Percentiles rank a stretch among this genome's conserved stretches.
These are phyloP conservation scores for Malus asiatica DNA, from an alignment of 306 rosid species.

Conservation along the genomic window DNA sequence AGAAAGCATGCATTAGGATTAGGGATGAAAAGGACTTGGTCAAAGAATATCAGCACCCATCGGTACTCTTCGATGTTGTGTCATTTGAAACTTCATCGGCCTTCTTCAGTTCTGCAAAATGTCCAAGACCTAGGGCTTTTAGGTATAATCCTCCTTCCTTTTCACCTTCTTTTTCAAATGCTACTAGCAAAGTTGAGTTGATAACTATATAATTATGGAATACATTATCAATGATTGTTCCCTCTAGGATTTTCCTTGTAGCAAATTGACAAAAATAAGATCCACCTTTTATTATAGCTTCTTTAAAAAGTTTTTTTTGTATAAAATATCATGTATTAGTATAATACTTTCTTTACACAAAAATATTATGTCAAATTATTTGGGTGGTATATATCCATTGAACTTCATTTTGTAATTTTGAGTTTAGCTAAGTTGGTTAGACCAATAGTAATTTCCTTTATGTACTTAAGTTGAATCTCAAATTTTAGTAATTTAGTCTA, in stretches of 20 bases:
- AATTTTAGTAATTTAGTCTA: too few relatives aligned
- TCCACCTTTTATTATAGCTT: background rate
- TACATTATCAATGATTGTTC: background rate
- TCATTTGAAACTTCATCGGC: background rate
- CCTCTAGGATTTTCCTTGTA: background rate
- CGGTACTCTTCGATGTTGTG: background rate
- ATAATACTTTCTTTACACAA: background rate
- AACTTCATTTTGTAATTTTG: background rate
- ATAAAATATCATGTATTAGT: background rate
- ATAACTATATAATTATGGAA: background rate
- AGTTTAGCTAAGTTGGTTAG: background rate
- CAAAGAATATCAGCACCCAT: slow-evolving; percentile 1
- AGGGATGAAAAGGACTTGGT: background rate
- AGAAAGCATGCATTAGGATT: background rate
- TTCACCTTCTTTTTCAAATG: background rate
- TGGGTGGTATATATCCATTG: background rate
- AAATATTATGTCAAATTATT: background rate
- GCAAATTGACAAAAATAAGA: background rate
- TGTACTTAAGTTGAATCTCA: background rate
- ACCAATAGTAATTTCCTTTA: background rate
- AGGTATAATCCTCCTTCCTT: background rate
- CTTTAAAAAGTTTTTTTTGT: background rate
- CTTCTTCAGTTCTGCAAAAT: background rate
- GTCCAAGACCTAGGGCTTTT: background rate
- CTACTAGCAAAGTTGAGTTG: background rate